A percentile compares a stretch with the other conserved stretches of the same genome.
Conservation (phyloP, 495 filamentous ascomycete genomes). For the Neurospora hispaniola region DNA sequence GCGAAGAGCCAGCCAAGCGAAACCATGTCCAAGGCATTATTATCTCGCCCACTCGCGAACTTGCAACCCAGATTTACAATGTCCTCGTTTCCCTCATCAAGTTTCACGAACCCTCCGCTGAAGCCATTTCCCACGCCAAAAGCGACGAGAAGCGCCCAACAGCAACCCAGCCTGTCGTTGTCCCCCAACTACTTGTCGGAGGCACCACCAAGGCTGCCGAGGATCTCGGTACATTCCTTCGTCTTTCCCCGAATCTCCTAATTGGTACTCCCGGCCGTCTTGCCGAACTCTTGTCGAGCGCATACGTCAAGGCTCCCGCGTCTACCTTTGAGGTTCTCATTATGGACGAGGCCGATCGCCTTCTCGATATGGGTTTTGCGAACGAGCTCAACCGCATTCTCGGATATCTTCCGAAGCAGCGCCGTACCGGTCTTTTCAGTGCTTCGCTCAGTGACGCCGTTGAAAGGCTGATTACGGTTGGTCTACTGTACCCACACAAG, state of each 20-base stretch:
- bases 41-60: conserved; percentile 84
- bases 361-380: conserved; percentile 93
- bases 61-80: conserved; percentile 80
- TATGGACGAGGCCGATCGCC: conserved; percentile 85
- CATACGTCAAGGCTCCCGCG: conserved; percentile 77
- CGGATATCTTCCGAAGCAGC: conserved; percentile 76
- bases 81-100: conserved; percentile 67
- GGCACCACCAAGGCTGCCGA: conserved; percentile 73
- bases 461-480: conserved; percentile 82
- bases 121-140: conserved; percentile 39
- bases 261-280: conserved; percentile 85
- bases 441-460: conserved; percentile 87
- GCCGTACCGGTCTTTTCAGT: conserved; percentile 87
- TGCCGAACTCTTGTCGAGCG: conserved; percentile 79
- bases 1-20: conserved; percentile 64
- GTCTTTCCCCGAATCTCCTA: conserved; percentile 71
- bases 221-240: conserved; percentile 73
- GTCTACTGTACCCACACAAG: conserved; percentile 86
- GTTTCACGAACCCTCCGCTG: conserved; percentile 72
- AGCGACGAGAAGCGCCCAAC: conserved; percentile 42
- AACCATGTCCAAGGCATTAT: conserved; percentile 86
- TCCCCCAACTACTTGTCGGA: conserved; percentile 81
- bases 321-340: conserved; percentile 85
- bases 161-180: conserved; percentile 45
- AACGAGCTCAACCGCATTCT: conserved; percentile 81